Evolutionary conservation across 139 green algal species (phyloP).

Genomic region (Ostreobium quekettii): DNA sequence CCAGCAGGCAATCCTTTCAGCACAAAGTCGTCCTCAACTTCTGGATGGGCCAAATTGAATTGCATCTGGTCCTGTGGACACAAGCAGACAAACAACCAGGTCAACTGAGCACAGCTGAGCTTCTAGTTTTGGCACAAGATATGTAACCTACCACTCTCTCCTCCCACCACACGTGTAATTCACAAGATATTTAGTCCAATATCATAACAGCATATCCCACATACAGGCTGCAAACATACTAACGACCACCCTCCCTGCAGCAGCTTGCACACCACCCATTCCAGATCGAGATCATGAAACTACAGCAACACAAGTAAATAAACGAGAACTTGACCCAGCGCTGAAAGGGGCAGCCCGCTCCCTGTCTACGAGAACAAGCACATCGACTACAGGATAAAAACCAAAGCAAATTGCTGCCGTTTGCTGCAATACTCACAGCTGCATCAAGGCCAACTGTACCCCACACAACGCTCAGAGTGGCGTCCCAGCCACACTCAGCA

Average conservation of each 20-base stretch:
- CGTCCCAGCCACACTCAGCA: neutral
- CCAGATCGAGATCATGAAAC: too few species aligned
- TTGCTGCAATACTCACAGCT: neutral
- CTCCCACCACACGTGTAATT: neutral
- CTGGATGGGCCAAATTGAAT: slow-evolving; percentile 5
- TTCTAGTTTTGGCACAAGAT: too few species aligned
- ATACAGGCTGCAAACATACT: too few species aligned
- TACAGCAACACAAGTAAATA: too few species aligned
- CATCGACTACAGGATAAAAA: neutral
- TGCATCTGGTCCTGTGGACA: slow-evolving; percentile 1
- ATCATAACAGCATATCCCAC: neutral
- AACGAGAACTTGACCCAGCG: too few species aligned
- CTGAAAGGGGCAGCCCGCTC: too few species aligned
- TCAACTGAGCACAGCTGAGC: too few species aligned
- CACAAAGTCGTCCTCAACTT: neutral
- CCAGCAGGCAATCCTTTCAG: slow-evolving; percentile 1
- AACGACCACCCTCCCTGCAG: too few species aligned
- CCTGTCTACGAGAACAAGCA: too few species aligned
- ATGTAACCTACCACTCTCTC: too few species aligned
- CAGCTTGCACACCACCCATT: too few species aligned
- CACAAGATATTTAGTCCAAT: neutral
- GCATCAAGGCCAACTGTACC: neutral
- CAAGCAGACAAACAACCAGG: too few species aligned
- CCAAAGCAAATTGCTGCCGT: neutral
- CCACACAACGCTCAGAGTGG: neutral